Evolutionary conservation across 257 asterid genomes (phyloP).

Genomic region (Penstemon barbatus): DNA sequence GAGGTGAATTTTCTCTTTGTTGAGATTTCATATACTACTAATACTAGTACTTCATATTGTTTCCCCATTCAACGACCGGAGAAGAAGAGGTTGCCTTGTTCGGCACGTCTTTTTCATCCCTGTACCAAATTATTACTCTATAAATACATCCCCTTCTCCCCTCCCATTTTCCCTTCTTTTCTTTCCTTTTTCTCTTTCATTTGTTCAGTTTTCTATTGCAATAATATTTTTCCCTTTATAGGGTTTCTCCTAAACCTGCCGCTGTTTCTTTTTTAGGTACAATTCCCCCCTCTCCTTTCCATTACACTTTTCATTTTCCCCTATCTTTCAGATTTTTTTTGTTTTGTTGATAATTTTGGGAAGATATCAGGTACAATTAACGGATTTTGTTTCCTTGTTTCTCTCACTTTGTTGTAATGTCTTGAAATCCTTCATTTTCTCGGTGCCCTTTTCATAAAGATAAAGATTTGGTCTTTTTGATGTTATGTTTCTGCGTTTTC

Average conservation of each 20-base stretch:
- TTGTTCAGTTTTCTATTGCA: too few species aligned
- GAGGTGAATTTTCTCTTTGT: too few species aligned
- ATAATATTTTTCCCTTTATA: constrained; percentile 2
- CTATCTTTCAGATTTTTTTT: too few species aligned
- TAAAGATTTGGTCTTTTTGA: not conserved
- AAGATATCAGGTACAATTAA: too few species aligned
- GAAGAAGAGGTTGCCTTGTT: constrained; percentile 53
- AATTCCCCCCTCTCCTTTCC: constrained; percentile 5
- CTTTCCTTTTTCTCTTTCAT: constrained; percentile 9
- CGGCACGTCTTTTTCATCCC: constrained; percentile 55
- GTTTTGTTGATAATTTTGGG: too few species aligned
- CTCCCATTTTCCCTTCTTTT: constrained; percentile 8
- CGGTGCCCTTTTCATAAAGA: not conserved
- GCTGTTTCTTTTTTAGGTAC: constrained; percentile 28
- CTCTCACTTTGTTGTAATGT: too few species aligned
- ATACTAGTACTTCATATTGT: not conserved
- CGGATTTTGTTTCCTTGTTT: too few species aligned
- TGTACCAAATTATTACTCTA: constrained; percentile 23
- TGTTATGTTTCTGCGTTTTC: not conserved
- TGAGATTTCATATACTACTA: too few species aligned
- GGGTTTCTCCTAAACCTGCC: constrained; percentile 39
- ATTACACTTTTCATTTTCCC: not conserved
- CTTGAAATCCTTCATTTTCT: too few species aligned
- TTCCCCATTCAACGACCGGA: constrained; percentile 43
- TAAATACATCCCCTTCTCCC: constrained; percentile 46